These are phyloP conservation scores for Athelia psychrophila DNA, from an alignment of 1,284 basidiomycete species.

Conservation along the genomic window DNA sequence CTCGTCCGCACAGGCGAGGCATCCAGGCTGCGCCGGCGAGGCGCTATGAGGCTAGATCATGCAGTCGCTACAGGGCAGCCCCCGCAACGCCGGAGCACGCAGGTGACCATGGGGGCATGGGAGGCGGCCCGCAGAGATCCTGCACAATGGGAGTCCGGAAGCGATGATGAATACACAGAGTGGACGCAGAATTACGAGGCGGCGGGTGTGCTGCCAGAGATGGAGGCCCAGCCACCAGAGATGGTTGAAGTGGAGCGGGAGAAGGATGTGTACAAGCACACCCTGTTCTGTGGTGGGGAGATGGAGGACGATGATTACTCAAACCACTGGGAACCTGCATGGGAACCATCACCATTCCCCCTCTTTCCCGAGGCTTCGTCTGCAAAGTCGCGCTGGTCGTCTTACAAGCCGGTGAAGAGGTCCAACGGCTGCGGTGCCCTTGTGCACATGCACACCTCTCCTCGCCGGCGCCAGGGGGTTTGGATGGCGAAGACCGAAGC, in stretches of 20 bases:
- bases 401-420: slow-evolving; percentile 6
- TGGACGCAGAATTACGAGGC: slow-evolving; percentile 8
- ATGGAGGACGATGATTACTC: slow-evolving; percentile 15
- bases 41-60: slow-evolving; percentile 66
- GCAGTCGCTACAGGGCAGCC: slow-evolving; percentile 1
- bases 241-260: slow-evolving; percentile 9
- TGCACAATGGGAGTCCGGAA: not conserved
- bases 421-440: slow-evolving; percentile 61
- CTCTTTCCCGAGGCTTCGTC: slow-evolving; percentile 28
- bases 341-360: slow-evolving; percentile 34
- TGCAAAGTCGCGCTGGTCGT: slow-evolving; percentile 12
- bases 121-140: not conserved
- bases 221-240: not conserved
- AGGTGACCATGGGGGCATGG: not conserved
- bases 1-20: slow-evolving; percentile 67
- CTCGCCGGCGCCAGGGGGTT: slow-evolving; percentile 44
- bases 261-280: slow-evolving; percentile 30
- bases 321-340: slow-evolving; percentile 16
- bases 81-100: not conserved
- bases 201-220: not conserved
- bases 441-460: slow-evolving; percentile 51
- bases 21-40: slow-evolving; percentile 65
- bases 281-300: slow-evolving; percentile 51
- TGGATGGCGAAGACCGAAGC: slow-evolving; percentile 56
- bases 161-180: slow-evolving; percentile 1